phyloP scores from a whole-genome alignment of 495 filamentous ascomycete species.

The Aspergillus indologenus region DNA sequence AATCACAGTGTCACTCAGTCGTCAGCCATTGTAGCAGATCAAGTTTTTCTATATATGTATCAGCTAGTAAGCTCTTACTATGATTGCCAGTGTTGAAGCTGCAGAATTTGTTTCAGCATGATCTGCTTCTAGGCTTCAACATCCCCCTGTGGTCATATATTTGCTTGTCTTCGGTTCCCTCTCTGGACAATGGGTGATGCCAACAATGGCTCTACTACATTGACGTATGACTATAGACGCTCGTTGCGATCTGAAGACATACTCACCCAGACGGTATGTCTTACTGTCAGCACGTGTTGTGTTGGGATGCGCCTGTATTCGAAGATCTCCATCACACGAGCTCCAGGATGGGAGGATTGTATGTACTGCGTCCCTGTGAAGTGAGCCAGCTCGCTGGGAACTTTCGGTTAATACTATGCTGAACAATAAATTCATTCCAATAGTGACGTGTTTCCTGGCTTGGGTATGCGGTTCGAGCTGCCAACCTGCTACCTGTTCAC shows the following conservation, averaged over 20 bases:
- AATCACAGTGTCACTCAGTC: not conserved
- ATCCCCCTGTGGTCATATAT: not conserved
- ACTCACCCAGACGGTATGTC: conserved; percentile 23
- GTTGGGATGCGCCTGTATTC: conserved; percentile 27
- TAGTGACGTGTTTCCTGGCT: conserved; percentile 22
- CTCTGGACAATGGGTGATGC: not conserved
- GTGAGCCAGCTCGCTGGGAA: not conserved
- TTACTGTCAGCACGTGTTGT: conserved; percentile 26
- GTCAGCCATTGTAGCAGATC: not conserved
- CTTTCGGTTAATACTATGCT: not conserved
- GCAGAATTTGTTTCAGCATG: too few relatives aligned
- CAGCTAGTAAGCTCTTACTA: too few relatives aligned
- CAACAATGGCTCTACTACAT: not conserved
- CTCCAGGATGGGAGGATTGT: conserved; percentile 35
- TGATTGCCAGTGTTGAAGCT: too few relatives aligned
- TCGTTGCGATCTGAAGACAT: conserved; percentile 15
- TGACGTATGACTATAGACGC: conserved; percentile 12
- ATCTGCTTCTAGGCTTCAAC: too few relatives aligned
- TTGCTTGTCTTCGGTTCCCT: not conserved
- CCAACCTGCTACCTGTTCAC: not conserved
- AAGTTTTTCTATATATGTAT: too few relatives aligned
- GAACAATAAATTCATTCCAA: not conserved
- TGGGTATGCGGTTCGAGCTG: conserved; percentile 17
- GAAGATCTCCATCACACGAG: conserved; percentile 21
- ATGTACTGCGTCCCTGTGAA: conserved; percentile 7